A percentile compares a stretch with the other conserved stretches of the same genome.
phyloP scores from a whole-genome alignment of 257 asterid species.

The Nicotiana tomentosiformis region DNA sequence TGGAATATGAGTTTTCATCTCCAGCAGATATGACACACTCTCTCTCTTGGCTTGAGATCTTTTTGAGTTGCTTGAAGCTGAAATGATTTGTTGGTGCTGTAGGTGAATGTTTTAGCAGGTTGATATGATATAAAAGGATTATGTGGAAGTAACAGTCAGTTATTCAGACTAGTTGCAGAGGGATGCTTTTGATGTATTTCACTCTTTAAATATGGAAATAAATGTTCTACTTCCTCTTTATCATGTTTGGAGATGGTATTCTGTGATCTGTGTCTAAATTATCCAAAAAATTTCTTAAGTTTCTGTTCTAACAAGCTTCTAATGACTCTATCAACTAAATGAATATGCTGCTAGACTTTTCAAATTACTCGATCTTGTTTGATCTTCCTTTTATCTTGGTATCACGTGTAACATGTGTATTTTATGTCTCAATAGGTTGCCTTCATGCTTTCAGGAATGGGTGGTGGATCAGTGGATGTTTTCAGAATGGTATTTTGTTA shows the following conservation, averaged over 20 bases:
- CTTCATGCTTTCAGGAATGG: conserved; percentile 96
- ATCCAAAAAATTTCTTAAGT: not conserved
- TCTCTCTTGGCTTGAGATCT: not conserved
- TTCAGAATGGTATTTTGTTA: conserved; percentile 62
- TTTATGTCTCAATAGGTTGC: conserved; percentile 58
- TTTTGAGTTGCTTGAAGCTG: not conserved
- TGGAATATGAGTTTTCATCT: not conserved
- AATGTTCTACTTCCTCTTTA: not conserved
- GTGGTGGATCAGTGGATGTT: conserved; percentile 70
- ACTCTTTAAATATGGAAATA: not conserved
- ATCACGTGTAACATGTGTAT: not conserved
- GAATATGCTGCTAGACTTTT: not conserved
- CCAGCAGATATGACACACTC: not conserved
- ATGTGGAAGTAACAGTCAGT: not conserved
- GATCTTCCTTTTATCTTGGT: not conserved
- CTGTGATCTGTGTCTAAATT: not conserved
- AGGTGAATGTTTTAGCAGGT: not conserved
- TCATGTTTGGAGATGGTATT: not conserved
- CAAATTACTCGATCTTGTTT: not conserved
- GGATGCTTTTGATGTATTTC: not conserved
- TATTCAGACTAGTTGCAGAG: not conserved
- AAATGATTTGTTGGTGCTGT: not conserved
- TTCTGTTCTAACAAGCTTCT: not conserved
- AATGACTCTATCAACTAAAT: not conserved
- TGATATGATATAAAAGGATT: not conserved